A percentile compares a stretch with the other conserved stretches of the same genome.
phyloP scores from a whole-genome alignment of 345 rosid genomes.

The Syzygium aromaticum region DNA sequence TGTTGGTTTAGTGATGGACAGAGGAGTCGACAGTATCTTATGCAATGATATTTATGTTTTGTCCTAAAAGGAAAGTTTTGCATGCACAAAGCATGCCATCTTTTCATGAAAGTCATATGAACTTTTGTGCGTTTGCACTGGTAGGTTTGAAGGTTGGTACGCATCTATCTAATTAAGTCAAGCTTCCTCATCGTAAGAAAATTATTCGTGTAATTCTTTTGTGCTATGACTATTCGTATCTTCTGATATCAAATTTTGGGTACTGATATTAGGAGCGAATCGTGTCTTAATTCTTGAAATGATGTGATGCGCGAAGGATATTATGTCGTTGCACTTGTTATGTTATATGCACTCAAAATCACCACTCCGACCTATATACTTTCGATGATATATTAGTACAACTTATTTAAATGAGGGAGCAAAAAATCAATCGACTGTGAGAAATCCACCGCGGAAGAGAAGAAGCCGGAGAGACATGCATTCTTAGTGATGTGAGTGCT shows the following conservation, averaged over 20 bases:
- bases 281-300: neutral
- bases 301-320: neutral
- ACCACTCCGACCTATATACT: neutral
- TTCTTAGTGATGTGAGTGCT: neutral
- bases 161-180: neutral
- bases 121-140: neutral
- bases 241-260: neutral
- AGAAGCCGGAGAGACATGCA: neutral
- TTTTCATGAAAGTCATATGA: neutral
- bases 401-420: neutral
- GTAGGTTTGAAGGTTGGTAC: neutral
- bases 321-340: neutral
- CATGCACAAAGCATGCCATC: neutral
- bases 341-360: neutral
- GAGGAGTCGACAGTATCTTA: neutral
- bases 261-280: neutral
- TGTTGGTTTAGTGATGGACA: neutral
- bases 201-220: neutral
- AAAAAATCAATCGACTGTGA: neutral
- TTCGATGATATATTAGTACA: neutral
- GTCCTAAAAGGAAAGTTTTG: neutral
- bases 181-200: neutral
- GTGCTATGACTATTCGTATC: neutral
- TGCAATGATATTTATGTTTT: neutral
- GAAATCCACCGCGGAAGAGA: neutral